phyloP scores from a whole-genome alignment of 371 early-diverging fungal species.

The Mucor plumbeus region DNA sequence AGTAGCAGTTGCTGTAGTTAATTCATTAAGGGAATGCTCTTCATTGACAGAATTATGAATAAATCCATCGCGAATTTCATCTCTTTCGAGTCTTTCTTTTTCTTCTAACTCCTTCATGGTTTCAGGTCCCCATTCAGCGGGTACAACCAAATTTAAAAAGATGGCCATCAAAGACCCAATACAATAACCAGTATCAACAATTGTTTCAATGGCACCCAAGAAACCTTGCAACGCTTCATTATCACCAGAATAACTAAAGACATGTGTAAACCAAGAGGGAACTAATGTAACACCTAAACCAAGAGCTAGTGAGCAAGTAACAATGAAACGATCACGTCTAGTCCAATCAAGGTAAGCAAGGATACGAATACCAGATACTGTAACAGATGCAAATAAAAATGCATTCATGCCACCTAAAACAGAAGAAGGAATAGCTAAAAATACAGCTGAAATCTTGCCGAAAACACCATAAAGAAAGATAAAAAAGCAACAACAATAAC shows the following conservation, averaged over 20 bases:
- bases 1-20: conserved; percentile 1
- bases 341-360: conserved; percentile 67
- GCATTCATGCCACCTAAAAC: conserved; percentile 69
- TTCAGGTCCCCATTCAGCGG: conserved; percentile 48
- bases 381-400: conserved; percentile 64
- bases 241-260: conserved; percentile 58
- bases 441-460: conserved; percentile 67
- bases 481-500: conserved; percentile 65
- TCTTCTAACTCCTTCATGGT: conserved; percentile 41
- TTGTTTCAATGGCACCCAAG: conserved; percentile 59
- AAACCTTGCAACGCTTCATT: conserved; percentile 55
- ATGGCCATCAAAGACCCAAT: conserved; percentile 60
- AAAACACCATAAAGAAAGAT: conserved; percentile 65
- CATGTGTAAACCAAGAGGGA: conserved; percentile 62
- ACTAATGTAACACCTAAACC: conserved; percentile 64
- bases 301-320: conserved; percentile 50
- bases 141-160: conserved; percentile 56
- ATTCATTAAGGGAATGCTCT: conserved; percentile 23
- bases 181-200: conserved; percentile 61
- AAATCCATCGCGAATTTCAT: conserved; percentile 46
- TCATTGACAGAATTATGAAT: conserved; percentile 29
- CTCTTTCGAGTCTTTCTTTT: conserved; percentile 33
- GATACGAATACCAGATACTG: conserved; percentile 69
- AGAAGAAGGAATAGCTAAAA: conserved; percentile 59
- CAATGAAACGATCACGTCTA: conserved; percentile 69